Evolutionary conservation across 2,329 filamentous ascomycete genomes (phyloP).

Genomic region (Colletotrichum zoysiae): DNA sequence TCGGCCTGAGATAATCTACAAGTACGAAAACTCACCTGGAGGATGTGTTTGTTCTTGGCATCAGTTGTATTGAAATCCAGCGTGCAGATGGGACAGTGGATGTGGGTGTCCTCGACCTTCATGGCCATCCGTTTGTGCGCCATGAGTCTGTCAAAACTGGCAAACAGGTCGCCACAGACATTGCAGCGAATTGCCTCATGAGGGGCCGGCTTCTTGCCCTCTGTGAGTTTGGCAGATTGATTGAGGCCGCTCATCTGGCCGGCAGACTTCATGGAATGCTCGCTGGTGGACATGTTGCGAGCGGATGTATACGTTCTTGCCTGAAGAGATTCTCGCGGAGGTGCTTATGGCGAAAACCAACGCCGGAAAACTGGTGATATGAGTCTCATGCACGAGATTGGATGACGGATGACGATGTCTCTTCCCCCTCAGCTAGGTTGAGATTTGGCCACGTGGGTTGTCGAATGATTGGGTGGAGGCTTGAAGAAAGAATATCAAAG

Average conservation of each 20-base stretch:
- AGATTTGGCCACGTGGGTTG: background rate
- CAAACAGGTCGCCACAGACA: conserved; percentile 10
- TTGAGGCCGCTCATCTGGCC: background rate
- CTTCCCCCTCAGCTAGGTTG: background rate
- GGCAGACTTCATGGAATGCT: background rate
- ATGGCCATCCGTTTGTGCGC: conserved; percentile 48
- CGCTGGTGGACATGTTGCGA: conserved; percentile 17
- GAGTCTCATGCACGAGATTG: background rate
- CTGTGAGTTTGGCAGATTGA: background rate
- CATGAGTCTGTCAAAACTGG: conserved; percentile 20
- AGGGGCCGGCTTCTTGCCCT: conserved; percentile 9
- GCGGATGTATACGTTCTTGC: background rate
- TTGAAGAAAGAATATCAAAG: background rate
- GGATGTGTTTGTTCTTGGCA: conserved; percentile 51
- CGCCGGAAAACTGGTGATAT: background rate
- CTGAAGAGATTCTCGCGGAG: too few relatives aligned
- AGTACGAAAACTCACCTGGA: conserved; percentile 34
- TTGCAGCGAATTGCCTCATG: conserved; percentile 21
- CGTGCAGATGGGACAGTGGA: conserved; percentile 56
- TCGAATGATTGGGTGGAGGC: background rate
- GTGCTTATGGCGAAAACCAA: background rate
- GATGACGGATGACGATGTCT: background rate
- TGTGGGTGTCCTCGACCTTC: conserved; percentile 48
- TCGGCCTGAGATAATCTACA: too few relatives aligned
- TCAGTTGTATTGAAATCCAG: conserved; percentile 53